These are phyloP conservation scores for Claviceps fusiformis DNA, from an alignment of 2,329 filamentous ascomycete genomes.

Conservation along the genomic window DNA sequence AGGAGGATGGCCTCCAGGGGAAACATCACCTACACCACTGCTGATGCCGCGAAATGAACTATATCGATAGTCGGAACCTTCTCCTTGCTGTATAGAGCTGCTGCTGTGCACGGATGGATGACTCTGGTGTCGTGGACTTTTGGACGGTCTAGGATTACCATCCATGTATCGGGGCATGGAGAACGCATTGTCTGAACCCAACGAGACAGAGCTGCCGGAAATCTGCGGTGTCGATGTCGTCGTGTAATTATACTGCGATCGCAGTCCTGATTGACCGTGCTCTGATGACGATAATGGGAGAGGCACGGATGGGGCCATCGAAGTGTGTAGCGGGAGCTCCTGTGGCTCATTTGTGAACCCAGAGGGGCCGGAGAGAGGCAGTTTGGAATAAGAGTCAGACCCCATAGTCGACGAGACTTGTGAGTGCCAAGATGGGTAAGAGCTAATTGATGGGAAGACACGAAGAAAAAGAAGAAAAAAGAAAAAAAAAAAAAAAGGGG, in stretches of 20 bases:
- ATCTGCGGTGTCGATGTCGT: conserved; percentile 37
- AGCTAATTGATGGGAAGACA: conserved; percentile 40
- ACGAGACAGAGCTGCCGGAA: conserved; percentile 23
- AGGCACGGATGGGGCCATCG: conserved; percentile 38
- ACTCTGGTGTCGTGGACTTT: conserved; percentile 40
- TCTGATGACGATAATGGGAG: conserved; percentile 36
- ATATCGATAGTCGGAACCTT: conserved; percentile 43
- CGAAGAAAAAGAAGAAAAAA: too few relatives aligned
- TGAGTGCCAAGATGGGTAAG: conserved; percentile 43
- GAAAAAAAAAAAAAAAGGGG: neutral
- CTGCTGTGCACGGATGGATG: conserved; percentile 40
- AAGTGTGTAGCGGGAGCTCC: conserved; percentile 38
- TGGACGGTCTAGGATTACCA: conserved; percentile 36
- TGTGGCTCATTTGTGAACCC: conserved; percentile 37
- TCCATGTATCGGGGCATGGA: conserved; percentile 46
- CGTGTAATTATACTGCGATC: conserved; percentile 42
- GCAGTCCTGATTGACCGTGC: conserved; percentile 31
- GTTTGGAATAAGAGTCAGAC: conserved; percentile 38
- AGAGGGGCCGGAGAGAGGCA: conserved; percentile 34
- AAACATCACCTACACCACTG: conserved; percentile 18
- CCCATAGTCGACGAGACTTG: conserved; percentile 38
- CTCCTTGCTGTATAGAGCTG: conserved; percentile 32
- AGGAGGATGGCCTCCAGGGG: conserved; percentile 16
- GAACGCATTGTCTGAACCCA: conserved; percentile 31
- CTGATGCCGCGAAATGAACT: conserved; percentile 26